Evolutionary conservation across 768 basidiomycete species (phyloP).

Genomic region (Serendipita indica): DNA sequence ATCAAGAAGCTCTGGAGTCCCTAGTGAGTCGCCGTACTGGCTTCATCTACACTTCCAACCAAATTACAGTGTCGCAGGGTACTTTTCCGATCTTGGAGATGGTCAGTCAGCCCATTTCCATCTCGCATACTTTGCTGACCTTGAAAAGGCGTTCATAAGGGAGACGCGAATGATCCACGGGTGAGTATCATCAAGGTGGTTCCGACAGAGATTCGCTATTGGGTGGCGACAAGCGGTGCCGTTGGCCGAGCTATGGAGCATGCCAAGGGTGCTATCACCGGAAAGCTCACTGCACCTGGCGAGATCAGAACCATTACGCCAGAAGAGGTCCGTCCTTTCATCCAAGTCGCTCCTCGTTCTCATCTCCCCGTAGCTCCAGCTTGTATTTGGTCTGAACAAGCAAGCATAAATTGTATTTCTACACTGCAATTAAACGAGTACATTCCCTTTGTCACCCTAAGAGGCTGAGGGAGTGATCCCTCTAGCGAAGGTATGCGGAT

Average conservation of each 20-base stretch:
- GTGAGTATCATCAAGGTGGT: conserved; percentile 65
- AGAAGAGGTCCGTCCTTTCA: conserved; percentile 40
- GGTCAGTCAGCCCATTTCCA: too few species aligned
- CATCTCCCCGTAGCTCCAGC: not conserved
- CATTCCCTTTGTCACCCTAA: too few species aligned
- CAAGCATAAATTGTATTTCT: too few species aligned
- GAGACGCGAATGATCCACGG: conserved; percentile 65
- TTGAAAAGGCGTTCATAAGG: conserved; percentile 71
- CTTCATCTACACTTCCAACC: not conserved
- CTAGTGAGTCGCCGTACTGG: conserved; percentile 20
- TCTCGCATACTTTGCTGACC: conserved; percentile 70
- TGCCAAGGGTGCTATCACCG: conserved; percentile 43
- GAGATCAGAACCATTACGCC: conserved; percentile 61
- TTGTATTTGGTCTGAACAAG: conserved; percentile 8
- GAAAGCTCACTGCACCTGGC: conserved; percentile 52
- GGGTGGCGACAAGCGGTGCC: conserved; percentile 46
- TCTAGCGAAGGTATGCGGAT: too few species aligned
- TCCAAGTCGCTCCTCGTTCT: not conserved
- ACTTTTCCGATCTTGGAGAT: conserved; percentile 4
- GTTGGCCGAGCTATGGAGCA: conserved; percentile 46
- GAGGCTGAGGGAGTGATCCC: too few species aligned
- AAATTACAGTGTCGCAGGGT: conserved; percentile 28
- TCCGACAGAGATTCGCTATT: conserved; percentile 60
- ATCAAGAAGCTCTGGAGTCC: conserved; percentile 50
- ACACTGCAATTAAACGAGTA: too few species aligned